phyloP scores from a whole-genome alignment of 495 filamentous ascomycete species.

The Parmelia sp. region DNA sequence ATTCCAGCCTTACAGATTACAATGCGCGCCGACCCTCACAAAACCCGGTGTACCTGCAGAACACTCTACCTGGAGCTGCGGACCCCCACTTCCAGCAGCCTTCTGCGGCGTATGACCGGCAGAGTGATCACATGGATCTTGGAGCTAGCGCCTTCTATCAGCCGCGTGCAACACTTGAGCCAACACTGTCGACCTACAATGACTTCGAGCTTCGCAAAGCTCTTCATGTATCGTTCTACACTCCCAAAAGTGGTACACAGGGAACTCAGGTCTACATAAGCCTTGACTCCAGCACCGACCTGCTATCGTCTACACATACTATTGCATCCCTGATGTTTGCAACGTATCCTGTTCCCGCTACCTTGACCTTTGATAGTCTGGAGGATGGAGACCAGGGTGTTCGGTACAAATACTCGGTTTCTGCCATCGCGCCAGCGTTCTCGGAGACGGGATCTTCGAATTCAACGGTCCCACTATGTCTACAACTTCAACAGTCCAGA shows the following conservation, averaged over 20 bases:
- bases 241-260: slow-evolving; percentile 58
- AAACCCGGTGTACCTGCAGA: slow-evolving; percentile 41
- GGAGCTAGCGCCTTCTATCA: slow-evolving; percentile 39
- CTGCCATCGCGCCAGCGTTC: slow-evolving; percentile 66
- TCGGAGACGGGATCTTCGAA: slow-evolving; percentile 58
- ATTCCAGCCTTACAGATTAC: slow-evolving; percentile 33
- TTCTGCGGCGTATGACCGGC: slow-evolving; percentile 43
- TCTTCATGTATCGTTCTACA: slow-evolving; percentile 59
- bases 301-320: slow-evolving; percentile 50
- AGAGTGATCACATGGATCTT: slow-evolving; percentile 43
- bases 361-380: slow-evolving; percentile 55
- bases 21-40: slow-evolving; percentile 41
- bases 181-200: slow-evolving; percentile 36
- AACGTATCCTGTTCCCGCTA: slow-evolving; percentile 56
- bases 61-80: slow-evolving; percentile 37
- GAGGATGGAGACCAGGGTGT: slow-evolving; percentile 45
- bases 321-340: slow-evolving; percentile 70
- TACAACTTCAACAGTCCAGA: slow-evolving; percentile 64
- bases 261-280: slow-evolving; percentile 67
- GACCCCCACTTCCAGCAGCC: slow-evolving; percentile 41
- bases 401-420: slow-evolving; percentile 61
- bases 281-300: slow-evolving; percentile 66
- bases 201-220: slow-evolving; percentile 30
- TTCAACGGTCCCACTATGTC: slow-evolving; percentile 63
- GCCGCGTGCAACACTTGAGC: slow-evolving; percentile 39